A percentile compares a stretch with the other conserved stretches of the same genome.
Evolutionary conservation across 352 stramenopile species (phyloP).

Genomic region (Phytophthora tubulina): DNA sequence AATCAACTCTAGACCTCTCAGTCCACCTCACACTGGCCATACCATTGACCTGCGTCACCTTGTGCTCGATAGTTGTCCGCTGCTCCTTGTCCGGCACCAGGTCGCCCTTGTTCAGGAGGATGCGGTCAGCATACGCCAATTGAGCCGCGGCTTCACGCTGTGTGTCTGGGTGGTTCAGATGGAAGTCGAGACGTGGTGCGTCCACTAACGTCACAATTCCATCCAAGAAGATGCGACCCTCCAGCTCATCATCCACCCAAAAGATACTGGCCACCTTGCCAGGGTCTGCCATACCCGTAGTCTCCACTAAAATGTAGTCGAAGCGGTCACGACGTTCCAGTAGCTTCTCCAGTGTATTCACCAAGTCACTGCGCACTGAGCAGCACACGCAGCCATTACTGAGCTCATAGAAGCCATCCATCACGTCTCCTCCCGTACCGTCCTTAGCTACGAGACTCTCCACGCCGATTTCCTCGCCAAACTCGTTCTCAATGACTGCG

Average conservation of each 20-base stretch:
- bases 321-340: slow-evolving; percentile 84
- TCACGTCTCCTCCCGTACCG: slow-evolving; percentile 63
- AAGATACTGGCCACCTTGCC: slow-evolving; percentile 96
- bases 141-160: slow-evolving; percentile 94
- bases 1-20: slow-evolving; percentile 60
- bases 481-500: slow-evolving; percentile 99
- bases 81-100: slow-evolving; percentile 81
- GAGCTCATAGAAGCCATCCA: slow-evolving; percentile 95
- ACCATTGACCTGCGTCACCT: slow-evolving; percentile 68
- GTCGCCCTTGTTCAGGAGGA: slow-evolving; percentile 99
- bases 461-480: slow-evolving; percentile 96
- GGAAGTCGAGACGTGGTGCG: slow-evolving; percentile 91
- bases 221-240: slow-evolving; percentile 92
- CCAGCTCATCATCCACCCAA: slow-evolving; percentile 95
- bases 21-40: slow-evolving; percentile 78
- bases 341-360: slow-evolving; percentile 87
- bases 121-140: slow-evolving; percentile 98
- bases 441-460: slow-evolving; percentile 92
- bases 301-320: slow-evolving; percentile 96
- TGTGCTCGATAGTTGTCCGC: slow-evolving; percentile 50
- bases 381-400: slow-evolving; percentile 99
- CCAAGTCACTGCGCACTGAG: slow-evolving; percentile 93
- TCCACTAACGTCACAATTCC: slow-evolving; percentile 98
- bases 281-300: slow-evolving; percentile 94
- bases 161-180: slow-evolving; percentile 69